Base-by-base conservation (phyloP, 2,329 filamentous ascomycete genomes). In the Thelonectria rubi region DNA sequence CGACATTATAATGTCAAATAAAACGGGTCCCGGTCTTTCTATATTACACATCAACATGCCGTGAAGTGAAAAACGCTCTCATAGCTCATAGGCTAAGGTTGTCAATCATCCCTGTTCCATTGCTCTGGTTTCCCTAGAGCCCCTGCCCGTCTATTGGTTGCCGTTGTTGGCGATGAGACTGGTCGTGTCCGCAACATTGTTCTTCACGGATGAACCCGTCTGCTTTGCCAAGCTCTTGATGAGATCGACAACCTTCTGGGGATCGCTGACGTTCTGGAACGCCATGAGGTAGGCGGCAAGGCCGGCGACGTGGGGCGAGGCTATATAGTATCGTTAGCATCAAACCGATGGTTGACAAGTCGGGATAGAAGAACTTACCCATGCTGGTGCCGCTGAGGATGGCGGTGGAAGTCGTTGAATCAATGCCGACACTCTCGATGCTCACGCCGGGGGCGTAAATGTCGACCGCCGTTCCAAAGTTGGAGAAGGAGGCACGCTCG, bases 251-350 rank as follows among this genome's bases (percentile, higher is more conserved):
- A 84, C 78, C 24, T 71, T 60, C 17, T 56, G 47, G n/a, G 74
- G 66, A 50, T 76, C 75, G 8, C 74, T 79, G 63, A 88, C 74
- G 55, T 75, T 69, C 76, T 87, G 83, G 56, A 87, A 80, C 54
- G 78, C 70, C 79, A 91, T 87, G 32, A 92, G 77, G 76, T 91
- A 92, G 26, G 88, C 88, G 14, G 86, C 87, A 3, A 92, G 79
- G 49, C 90, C 90, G 49, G 86, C 84, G 55, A 91, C 82, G 73
- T 91, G 88, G 1, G 89, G 89, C 12, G 84, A 83, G 24, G 89
- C 88, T 78, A 42, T 24, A 14, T 6, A 18, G 15, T 30, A 6
- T 14, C 32, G 50, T 71, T 53, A 72, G 71, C 46, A 55, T 64
- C n/a, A 20, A n/a, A 10, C 20, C 49, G 3, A 37, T 37, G 20